Evolutionary conservation across 306 rosid species (phyloP).

Genomic region (Cucurbita maxima): DNA sequence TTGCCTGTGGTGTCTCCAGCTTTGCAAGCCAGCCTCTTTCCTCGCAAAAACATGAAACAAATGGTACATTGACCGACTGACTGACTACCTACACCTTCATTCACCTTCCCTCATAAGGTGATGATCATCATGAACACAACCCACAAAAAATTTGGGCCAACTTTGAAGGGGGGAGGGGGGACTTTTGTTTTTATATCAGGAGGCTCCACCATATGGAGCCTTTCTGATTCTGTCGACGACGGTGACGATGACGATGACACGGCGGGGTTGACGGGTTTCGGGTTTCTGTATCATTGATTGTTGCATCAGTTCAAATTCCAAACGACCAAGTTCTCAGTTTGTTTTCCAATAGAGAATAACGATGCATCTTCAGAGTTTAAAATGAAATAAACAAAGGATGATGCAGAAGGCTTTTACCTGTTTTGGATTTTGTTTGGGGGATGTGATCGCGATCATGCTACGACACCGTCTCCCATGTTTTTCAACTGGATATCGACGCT

Average conservation of each 20-base stretch:
- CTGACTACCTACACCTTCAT: slow-evolving; percentile 9
- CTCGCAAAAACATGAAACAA: slow-evolving; percentile 2
- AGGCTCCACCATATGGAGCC: slow-evolving; percentile 4
- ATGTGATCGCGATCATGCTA: slow-evolving; percentile 16
- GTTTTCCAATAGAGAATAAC: neutral
- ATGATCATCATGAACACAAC: slow-evolving; percentile 5
- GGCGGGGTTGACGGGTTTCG: neutral
- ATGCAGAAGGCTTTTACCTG: neutral
- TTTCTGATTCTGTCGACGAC: neutral
- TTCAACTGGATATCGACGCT: slow-evolving; percentile 53
- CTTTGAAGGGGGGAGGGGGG: neutral
- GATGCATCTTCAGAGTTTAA: slow-evolving; percentile 1
- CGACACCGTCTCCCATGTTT: slow-evolving; percentile 31
- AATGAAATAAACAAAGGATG: neutral
- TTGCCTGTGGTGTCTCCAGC: slow-evolving; percentile 3
- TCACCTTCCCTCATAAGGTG: slow-evolving; percentile 7
- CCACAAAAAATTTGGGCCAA: slow-evolving; percentile 9
- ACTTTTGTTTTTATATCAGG: neutral
- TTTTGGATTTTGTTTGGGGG: neutral
- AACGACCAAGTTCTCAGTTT: slow-evolving; percentile 3
- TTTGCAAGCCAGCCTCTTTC: slow-evolving; percentile 4
- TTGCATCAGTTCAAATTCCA: slow-evolving; percentile 4
- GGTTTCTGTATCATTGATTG: neutral
- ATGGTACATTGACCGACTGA: neutral
- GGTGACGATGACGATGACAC: neutral